Percentiles rank a stretch among this genome's conserved stretches.
Evolutionary conservation across 2,329 filamentous ascomycete genomes (phyloP).

Genomic region (Pezicula radicicola): DNA sequence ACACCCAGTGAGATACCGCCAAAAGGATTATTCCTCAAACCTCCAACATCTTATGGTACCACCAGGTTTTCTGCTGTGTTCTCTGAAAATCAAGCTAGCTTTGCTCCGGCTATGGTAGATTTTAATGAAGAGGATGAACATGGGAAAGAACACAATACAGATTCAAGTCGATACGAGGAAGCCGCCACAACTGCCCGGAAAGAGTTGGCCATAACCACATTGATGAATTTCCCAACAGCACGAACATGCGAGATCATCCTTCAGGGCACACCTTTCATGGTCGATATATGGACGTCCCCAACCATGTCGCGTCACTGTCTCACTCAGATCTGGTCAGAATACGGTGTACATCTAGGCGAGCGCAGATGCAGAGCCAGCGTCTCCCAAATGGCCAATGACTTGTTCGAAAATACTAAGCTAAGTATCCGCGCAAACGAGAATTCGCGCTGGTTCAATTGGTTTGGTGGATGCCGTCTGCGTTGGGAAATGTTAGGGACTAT

Average conservation of each 20-base stretch:
- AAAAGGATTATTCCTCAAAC: not conserved
- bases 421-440: not conserved
- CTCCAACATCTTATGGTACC: not conserved
- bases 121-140: not conserved
- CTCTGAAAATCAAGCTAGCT: not conserved
- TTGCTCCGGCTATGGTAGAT: not conserved
- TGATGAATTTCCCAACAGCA: conserved; percentile 5
- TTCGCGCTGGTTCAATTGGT: not conserved
- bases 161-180: too few relatives aligned
- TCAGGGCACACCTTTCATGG: not conserved
- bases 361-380: not conserved
- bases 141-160: not conserved
- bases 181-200: not conserved
- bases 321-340: not conserved
- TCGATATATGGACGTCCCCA: not conserved
- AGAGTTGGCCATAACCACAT: conserved; percentile 7
- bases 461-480: conserved; percentile 2
- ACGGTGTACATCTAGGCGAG: not conserved
- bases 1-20: not conserved
- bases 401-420: not conserved
- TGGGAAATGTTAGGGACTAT: conserved; percentile 9
- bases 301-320: not conserved
- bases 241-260: conserved; percentile 5
- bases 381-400: not conserved
- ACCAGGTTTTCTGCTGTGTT: not conserved